Evolutionary conservation across 768 basidiomycete genomes (phyloP).

Genomic region (Daedaleopsis nitida): DNA sequence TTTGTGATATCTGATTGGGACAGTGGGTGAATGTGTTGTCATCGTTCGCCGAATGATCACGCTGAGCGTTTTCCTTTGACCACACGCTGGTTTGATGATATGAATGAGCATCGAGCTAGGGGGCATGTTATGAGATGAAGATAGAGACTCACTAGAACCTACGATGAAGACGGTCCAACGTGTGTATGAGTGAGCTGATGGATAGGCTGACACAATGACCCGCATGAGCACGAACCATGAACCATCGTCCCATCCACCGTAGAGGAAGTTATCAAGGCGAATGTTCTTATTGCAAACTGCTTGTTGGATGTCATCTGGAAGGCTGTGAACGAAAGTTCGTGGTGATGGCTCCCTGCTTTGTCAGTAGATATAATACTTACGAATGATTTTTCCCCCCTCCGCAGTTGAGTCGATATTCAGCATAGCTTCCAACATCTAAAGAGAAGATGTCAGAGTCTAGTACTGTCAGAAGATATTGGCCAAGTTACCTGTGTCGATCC

Average conservation of each 20-base stretch:
- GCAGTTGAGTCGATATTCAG: slow-evolving; percentile 6
- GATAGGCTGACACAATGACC: neutral
- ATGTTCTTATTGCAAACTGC: slow-evolving; percentile 20
- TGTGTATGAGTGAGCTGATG: neutral
- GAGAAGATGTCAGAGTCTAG: too few relatives aligned
- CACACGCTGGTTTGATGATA: slow-evolving; percentile 19
- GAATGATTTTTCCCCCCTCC: slow-evolving; percentile 17
- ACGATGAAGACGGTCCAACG: neutral
- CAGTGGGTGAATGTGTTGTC: slow-evolving; percentile 35
- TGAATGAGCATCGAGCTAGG: neutral
- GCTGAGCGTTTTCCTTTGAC: slow-evolving; percentile 21
- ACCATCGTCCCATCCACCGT: slow-evolving; percentile 8
- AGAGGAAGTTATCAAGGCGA: slow-evolving; percentile 17
- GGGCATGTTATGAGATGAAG: too few relatives aligned
- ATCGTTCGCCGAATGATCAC: slow-evolving; percentile 22
- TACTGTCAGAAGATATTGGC: neutral
- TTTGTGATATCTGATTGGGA: slow-evolving; percentile 1
- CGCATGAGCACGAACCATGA: neutral
- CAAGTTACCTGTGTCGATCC: slow-evolving; percentile 8
- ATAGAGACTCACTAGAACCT: too few relatives aligned
- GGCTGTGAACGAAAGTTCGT: slow-evolving; percentile 1
- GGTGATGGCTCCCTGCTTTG: too few relatives aligned
- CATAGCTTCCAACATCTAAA: slow-evolving; percentile 6
- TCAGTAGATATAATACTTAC: neutral
- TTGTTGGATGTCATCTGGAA: slow-evolving; percentile 13